Evolutionary conservation across 2,329 filamentous ascomycete species (phyloP).

Genomic region (Colletotrichum cereale): DNA sequence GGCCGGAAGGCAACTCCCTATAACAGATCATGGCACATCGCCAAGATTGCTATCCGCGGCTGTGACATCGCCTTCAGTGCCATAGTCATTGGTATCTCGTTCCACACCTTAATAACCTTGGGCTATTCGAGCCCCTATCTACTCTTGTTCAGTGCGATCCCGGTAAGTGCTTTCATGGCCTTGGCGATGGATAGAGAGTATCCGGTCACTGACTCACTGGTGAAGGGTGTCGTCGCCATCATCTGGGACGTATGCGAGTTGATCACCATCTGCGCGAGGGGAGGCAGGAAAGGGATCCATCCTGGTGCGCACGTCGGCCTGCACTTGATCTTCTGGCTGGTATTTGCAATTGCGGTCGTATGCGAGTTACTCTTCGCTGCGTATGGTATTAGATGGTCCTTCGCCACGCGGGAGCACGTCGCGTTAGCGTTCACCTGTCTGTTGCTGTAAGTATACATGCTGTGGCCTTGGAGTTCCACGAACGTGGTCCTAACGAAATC

Average conservation of each 20-base stretch:
- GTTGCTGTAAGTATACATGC: constrained; percentile 26
- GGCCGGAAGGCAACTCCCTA: constrained; percentile 18
- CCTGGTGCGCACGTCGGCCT: constrained; percentile 59
- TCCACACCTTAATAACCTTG: constrained; percentile 2
- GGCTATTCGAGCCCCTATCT: not conserved
- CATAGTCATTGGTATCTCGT: constrained; percentile 33
- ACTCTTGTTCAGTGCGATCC: constrained; percentile 11
- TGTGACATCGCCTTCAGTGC: constrained; percentile 45
- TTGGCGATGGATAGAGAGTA: not conserved
- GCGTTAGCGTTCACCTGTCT: constrained; percentile 42
- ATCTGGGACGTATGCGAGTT: constrained; percentile 55
- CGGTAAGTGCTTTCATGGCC: constrained; percentile 9
- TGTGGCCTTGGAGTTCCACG: not conserved
- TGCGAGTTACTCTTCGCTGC: constrained; percentile 41
- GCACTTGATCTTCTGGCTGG: constrained; percentile 57
- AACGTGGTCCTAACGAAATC: no score
- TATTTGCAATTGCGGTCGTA: constrained; percentile 45
- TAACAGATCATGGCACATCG: constrained; percentile 45
- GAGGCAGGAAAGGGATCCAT: constrained; percentile 53
- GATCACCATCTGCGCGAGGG: constrained; percentile 51
- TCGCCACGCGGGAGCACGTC: constrained; percentile 35
- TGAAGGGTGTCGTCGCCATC: constrained; percentile 52
- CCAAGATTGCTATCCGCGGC: constrained; percentile 49
- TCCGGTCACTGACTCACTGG: constrained; percentile 1
- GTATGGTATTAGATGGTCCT: not conserved